Percentiles rank a stretch among this genome's conserved stretches.
Conservation (phyloP, 2,329 filamentous ascomycete species). For the Fusarium anthophilum region DNA sequence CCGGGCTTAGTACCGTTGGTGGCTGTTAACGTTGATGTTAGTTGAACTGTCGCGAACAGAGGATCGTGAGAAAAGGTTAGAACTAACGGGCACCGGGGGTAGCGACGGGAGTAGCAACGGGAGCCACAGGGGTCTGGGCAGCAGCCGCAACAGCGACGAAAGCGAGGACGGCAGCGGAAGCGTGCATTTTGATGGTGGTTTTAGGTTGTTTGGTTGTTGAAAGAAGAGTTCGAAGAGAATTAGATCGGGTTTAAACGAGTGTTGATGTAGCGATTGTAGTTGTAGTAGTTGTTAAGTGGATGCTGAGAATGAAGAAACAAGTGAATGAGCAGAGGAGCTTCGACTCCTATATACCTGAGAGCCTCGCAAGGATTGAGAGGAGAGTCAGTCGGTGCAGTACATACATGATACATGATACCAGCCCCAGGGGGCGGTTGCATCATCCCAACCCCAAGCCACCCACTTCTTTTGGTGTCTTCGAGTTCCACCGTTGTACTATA, state of each 20-base stretch:
- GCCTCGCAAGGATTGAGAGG: conserved; percentile 25
- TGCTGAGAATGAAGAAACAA: conserved; percentile 5
- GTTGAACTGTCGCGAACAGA: conserved; percentile 1
- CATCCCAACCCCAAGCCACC: conserved; percentile 35
- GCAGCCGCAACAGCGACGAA: conserved; percentile 40
- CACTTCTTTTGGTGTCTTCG: conserved; percentile 16
- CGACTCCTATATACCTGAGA: conserved; percentile 33
- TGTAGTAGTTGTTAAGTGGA: conserved; percentile 9
- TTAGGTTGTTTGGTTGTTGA: conserved; percentile 7
- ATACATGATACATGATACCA: conserved; percentile 24
- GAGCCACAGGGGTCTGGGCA: conserved; percentile 31
- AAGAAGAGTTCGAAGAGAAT: conserved; percentile 12
- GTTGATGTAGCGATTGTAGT: conserved; percentile 31
- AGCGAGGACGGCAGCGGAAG: conserved; percentile 40
- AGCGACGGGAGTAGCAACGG: conserved; percentile 28
- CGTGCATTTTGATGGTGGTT: conserved; percentile 37
- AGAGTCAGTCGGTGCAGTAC: conserved; percentile 2
- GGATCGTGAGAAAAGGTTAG: conserved; percentile 18
- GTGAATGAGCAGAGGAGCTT: conserved; percentile 18
- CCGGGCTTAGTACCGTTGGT: conserved; percentile 31
- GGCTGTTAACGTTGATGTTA: conserved; percentile 15
- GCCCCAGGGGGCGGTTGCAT: conserved; percentile 38
- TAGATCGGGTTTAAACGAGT: conserved; percentile 28
- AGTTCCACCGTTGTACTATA: conserved; percentile 4
- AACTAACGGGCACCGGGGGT: conserved; percentile 31